Evolutionary conservation across 2,329 filamentous ascomycete genomes (phyloP).

Genomic region (Apiospora malaysiana): DNA sequence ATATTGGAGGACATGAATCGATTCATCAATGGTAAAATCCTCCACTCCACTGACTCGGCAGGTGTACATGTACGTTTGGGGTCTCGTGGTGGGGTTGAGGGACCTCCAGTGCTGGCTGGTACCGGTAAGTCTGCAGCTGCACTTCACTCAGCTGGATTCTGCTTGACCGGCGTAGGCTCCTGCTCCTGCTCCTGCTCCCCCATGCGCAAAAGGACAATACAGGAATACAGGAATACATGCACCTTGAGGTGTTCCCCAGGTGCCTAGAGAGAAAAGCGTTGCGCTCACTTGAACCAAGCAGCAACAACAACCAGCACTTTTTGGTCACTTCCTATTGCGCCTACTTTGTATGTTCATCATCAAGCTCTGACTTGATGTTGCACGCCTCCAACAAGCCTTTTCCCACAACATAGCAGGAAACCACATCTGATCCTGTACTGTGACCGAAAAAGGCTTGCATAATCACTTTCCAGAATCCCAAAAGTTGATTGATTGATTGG

Average conservation of each 20-base stretch:
- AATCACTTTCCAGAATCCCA: background rate
- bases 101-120: background rate
- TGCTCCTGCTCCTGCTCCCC: background rate
- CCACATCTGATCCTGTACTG: background rate
- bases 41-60: background rate
- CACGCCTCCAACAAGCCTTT: background rate
- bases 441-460: conserved; percentile 1
- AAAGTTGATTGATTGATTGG: background rate
- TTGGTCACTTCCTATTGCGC: background rate
- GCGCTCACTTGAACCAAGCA: background rate
- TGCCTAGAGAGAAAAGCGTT: background rate
- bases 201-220: background rate
- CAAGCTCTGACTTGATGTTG: conserved; percentile 13
- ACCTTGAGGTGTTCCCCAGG: too few species aligned
- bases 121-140: background rate
- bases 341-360: background rate
- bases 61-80: background rate
- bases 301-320: background rate
- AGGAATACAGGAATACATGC: too few species aligned
- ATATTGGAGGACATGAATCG: background rate
- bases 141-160: background rate
- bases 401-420: background rate
- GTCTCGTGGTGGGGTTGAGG: background rate
- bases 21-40: background rate
- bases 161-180: conserved; percentile 4